Percentiles rank a stretch among this genome's conserved stretches.
These are phyloP conservation scores for Insectozyma bohioensis DNA, from an alignment of 1,139 yeast species.

Conservation along the genomic window DNA sequence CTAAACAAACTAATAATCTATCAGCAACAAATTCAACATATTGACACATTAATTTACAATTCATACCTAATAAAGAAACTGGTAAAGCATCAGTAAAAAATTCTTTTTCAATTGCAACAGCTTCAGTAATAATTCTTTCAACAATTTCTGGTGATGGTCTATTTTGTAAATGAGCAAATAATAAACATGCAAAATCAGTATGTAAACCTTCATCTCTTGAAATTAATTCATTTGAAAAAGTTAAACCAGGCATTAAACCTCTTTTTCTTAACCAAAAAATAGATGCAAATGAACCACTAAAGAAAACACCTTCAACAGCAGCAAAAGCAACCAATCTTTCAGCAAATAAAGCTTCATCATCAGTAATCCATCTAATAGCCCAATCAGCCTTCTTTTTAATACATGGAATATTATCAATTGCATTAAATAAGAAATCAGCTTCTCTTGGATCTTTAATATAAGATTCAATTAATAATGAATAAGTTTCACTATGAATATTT, in stretches of 20 bases:
- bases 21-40: slow-evolving; percentile 98
- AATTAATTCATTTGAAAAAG: slow-evolving; percentile 94
- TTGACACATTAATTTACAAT: slow-evolving; percentile 88
- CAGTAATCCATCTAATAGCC: slow-evolving; percentile 96
- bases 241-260: slow-evolving; percentile 97
- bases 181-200: slow-evolving; percentile 95
- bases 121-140: slow-evolving; percentile 87
- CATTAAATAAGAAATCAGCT: slow-evolving; percentile 84
- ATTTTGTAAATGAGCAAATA: slow-evolving; percentile 88
- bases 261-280: slow-evolving; percentile 98
- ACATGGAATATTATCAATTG: slow-evolving; percentile 91
- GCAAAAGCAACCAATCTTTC: slow-evolving; percentile 98
- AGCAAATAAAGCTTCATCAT: slow-evolving; percentile 81
- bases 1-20: slow-evolving; percentile 83
- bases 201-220: slow-evolving; percentile 98
- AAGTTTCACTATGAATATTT: slow-evolving; percentile 96
- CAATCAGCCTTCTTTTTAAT: slow-evolving; percentile 96
- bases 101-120: slow-evolving; percentile 91
- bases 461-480: slow-evolving; percentile 89
- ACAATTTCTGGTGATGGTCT: slow-evolving; percentile 81
- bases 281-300: slow-evolving; percentile 96
- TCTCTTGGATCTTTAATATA: slow-evolving; percentile 95
- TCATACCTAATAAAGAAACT: slow-evolving; percentile 90
- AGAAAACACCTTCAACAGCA: slow-evolving; percentile 98
- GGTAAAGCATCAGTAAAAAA: slow-evolving; percentile 94